Base-by-base conservation (phyloP, 495 filamentous ascomycete species). In the Darksidea phi region DNA sequence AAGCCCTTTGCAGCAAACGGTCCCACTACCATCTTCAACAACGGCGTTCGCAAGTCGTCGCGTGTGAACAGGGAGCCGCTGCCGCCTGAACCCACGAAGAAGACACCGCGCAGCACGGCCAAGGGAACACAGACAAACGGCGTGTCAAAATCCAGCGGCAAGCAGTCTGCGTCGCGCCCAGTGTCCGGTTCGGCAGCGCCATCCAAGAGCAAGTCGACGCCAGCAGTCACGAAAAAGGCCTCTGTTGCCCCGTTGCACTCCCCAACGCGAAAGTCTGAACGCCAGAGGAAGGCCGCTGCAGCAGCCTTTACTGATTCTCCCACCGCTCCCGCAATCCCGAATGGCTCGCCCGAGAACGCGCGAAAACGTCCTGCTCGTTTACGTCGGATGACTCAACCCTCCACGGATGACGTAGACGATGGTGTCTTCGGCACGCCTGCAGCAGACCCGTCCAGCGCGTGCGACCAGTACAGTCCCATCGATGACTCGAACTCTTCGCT, bases 1-100 rank as follows among this genome's bases (percentile, higher is more conserved):
- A 97, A 94, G 77, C 93, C 85, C 72, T 78, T 88, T 51, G 86
- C 88, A 46, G 88, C 84, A 24, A 89, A 95, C 43, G 95, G 93
- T 0, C 94, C 94, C 3, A 90, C 94, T 8, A 87, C 89, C 11
- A 56, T 69, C 0, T 89, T 96, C 64, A 74, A 86, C 62, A 86
- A 90, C 75, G 94, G 94, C 45, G 85, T 84, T 62, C 83, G 94
- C 55, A 94, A 90, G 72, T 74, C 61, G 49, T 54, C 32, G 57
- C 57, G 54, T 18, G 68, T 52, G n/a, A 72, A 57, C 57, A 53
- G 49, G 55, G 61, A 64, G 43, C 61, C 52, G 18, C 41, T 34
- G 54, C 84, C 89, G 66, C 79, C 87, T 34, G 78, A 74, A 26
- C 81, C 83, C 25, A 82, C 83, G 32, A 95, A 88, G 72, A 78